Percentiles rank a stretch among this genome's conserved stretches.
These are phyloP conservation scores for Beauveria varroae DNA, from an alignment of 2,329 filamentous ascomycete genomes.

Conservation along the genomic window DNA sequence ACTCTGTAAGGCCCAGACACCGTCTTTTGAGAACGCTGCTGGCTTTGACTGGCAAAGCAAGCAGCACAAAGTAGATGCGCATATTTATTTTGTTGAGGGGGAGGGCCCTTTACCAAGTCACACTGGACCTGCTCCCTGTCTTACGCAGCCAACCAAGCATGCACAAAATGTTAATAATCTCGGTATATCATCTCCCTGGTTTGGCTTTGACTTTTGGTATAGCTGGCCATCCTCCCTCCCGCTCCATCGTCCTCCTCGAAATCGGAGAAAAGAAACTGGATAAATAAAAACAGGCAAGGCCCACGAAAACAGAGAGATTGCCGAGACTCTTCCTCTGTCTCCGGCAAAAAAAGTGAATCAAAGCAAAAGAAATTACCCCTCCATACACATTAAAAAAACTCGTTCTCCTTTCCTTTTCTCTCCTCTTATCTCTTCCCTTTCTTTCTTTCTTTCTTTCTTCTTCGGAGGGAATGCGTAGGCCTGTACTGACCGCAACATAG, in stretches of 20 bases:
- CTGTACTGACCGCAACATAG: not conserved
- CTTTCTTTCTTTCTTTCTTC: not conserved
- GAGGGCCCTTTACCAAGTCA: too few relatives aligned
- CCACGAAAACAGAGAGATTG: not conserved
- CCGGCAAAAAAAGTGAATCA: not conserved
- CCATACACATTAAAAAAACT: not conserved
- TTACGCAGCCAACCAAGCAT: not conserved
- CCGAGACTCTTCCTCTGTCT: not conserved
- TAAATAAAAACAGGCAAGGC: not conserved
- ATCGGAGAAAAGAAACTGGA: not conserved
- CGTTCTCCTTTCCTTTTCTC: not conserved
- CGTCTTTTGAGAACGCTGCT: too few relatives aligned
- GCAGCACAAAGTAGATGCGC: too few relatives aligned
- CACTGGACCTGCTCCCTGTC: too few relatives aligned
- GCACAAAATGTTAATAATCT: constrained; percentile 24
- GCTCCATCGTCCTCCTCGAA: constrained; percentile 10
- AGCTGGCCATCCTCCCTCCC: constrained; percentile 17
- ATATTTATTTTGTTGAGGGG: too few relatives aligned
- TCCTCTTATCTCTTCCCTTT: not conserved
- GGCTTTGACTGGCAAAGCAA: too few relatives aligned
- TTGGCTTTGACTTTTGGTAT: constrained; percentile 23
- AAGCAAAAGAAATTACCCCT: not conserved
- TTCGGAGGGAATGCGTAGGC: not conserved
- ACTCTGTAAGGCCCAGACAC: too few relatives aligned
- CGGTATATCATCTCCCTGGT: constrained; percentile 31